phyloP scores from a whole-genome alignment of 352 stramenopile genomes.

The Thraustotheca clavata region DNA sequence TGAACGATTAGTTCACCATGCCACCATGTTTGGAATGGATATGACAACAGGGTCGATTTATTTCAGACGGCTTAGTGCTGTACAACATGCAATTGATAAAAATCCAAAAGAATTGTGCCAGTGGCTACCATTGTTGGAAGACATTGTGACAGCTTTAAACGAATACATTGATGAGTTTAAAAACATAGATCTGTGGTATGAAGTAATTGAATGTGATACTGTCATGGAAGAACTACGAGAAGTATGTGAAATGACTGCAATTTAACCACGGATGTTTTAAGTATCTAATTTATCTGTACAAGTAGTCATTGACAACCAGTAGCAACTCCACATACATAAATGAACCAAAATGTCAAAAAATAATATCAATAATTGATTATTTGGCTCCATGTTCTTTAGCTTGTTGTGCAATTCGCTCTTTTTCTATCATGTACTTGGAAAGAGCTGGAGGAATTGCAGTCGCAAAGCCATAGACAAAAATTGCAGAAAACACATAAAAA shows the following conservation, averaged over 20 bases:
- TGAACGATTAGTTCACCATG: slow-evolving; percentile 1
- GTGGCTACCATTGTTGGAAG: neutral
- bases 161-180: neutral
- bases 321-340: neutral
- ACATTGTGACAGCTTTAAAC: neutral
- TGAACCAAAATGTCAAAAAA: neutral
- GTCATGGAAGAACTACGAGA: neutral
- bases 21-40: neutral
- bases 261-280: no score
- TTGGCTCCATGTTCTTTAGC: slow-evolving; percentile 34
- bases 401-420: slow-evolving; percentile 41
- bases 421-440: slow-evolving; percentile 60
- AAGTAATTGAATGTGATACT: slow-evolving; percentile 1
- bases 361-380: neutral
- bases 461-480: slow-evolving; percentile 73
- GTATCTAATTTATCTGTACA: no score
- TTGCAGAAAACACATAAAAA: slow-evolving; percentile 42
- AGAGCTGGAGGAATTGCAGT: slow-evolving; percentile 48
- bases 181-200: neutral
- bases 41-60: neutral
- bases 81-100: neutral
- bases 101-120: neutral
- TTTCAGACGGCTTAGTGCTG: neutral
- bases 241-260: neutral
- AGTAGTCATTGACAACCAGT: no score